Evolutionary conservation across 106 monocot genomes (phyloP), one percentile per base, ranked within the genome.

Genomic region (Dactylorhiza incarnata): DNA sequence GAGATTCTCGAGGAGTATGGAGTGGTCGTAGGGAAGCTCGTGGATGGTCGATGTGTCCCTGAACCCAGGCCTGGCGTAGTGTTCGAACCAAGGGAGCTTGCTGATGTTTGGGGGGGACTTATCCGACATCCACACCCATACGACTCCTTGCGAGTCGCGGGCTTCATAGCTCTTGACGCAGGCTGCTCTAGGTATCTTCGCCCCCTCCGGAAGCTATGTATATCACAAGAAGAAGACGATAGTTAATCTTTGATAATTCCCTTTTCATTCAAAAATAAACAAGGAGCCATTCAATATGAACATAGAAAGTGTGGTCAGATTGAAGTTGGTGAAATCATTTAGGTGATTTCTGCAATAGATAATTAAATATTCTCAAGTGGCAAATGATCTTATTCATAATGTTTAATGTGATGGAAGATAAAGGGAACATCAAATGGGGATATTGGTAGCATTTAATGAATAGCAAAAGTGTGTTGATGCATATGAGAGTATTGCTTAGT

Each of bases 41-140:
- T 97, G 96, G 80, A 91, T 84, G 29, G 86, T 87, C 23, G 96
- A 97, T 1, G 81, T 8, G 76, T 97, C 96, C 29, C 46, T 49
- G 84, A 97, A 97, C 12, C 89, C 91, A 2, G 89, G 89, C 52
- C 70, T 55, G 12, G 84, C 89, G 43, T 89, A 97, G 79, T 90
- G 86, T 75, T 93, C 86, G 67, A 97, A 97, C 82, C 75, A 86
- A 0, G 96, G 93, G 17, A 94, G 86, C 86, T 97, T 97, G 13
- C 49, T 49, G 2, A n/a, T 16, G 73, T 89, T 78, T 0, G 91
- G 87, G 0, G 85, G 74, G 73, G 48, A 86, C 29, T 82, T 78
- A 6, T 82, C 83, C 3, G 96, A 97, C 93, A 97, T 97, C 96
- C 96, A 97, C 5, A 94, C 91, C 96, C 96, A 97, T 14, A 94